phyloP scores from a whole-genome alignment of 1,284 basidiomycete genomes.

The Leucocoprinus gongylophorus region DNA sequence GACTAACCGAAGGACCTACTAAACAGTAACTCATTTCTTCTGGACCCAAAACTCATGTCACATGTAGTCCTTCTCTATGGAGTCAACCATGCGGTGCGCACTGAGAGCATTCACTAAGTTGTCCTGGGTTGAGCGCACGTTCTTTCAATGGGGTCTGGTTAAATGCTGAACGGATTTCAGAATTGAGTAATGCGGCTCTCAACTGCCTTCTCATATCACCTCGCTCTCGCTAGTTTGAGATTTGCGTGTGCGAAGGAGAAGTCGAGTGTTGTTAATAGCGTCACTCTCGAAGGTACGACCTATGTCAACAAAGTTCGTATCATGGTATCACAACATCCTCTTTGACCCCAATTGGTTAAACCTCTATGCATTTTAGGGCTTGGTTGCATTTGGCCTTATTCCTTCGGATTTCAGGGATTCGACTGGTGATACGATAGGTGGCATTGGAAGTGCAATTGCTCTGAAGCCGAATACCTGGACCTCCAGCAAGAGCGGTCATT shows the following conservation, averaged over 20 bases:
- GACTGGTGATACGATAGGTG: conserved; percentile 37
- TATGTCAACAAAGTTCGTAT: conserved; percentile 12
- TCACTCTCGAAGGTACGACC: conserved; percentile 12
- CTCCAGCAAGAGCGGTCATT: conserved; percentile 21
- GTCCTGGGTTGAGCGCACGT: no score
- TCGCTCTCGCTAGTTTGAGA: neutral
- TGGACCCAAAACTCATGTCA: no score
- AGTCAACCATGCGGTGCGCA: no score
- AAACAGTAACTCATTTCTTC: no score
- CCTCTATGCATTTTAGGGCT: conserved; percentile 20
- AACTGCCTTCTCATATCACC: neutral
- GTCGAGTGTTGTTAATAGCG: neutral
- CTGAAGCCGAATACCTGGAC: conserved; percentile 30
- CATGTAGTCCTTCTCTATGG: no score
- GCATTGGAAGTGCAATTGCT: conserved; percentile 36
- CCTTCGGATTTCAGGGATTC: conserved; percentile 34
- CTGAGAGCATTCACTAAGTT: no score
- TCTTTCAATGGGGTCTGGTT: no score
- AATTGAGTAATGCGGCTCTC: neutral
- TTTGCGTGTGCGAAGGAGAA: neutral
- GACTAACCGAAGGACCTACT: no score
- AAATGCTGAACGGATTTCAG: no score
- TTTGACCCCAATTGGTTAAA: neutral
- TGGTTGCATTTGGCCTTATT: conserved; percentile 38
- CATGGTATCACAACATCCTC: no score